Evolutionary conservation across 305 asterid genomes (phyloP), one percentile per base, ranked within the genome.

Genomic region (Plantago rigida): DNA sequence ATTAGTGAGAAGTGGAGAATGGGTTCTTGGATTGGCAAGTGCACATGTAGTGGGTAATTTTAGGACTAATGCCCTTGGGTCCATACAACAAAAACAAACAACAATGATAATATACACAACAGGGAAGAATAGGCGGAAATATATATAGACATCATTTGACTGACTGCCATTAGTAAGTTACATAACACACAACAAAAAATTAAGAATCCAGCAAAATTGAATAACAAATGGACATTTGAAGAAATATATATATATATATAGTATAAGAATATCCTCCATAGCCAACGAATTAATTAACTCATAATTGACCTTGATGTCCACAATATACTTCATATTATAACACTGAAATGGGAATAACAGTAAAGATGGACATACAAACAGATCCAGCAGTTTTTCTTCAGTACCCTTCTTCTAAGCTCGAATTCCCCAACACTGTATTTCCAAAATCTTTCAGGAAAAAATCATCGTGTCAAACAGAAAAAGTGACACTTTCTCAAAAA

Each of bases 321-420:
- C 68, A 55, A 73, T 63, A 53, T 73, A 70, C 81, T 75, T 44
- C 39, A 66, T 56, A 63, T 39, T 56, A 58, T 68, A 65, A 54
- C 63, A 67, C 62, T 50, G 53, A 49, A 46, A 45, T 41, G 61
- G 52, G 42, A 48, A 62, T 34, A 44, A 39, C 62, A 44, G 62
- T 53, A 45, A 26, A 65, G 67, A 56, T 52, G 65, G 62, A 1
- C 65, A 61, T 51, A 29, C 68, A 63, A 69, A 47, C 47, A 54
- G 42, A 57, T 61, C 65, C 41, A 63, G 60, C 63, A 62, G 62
- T 51, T 54, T 15, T 22, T 24, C 65, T 45, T 74, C 54, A 62
- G 57, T 64, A 51, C 42, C 63, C 56, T 49, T 46, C 59, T 39
- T 56, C 65, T 22, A 65, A 56, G 60, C 26, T 68, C 22, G 64